Conservation (phyloP, 805 yeast species). For the Candida orba region DNA sequence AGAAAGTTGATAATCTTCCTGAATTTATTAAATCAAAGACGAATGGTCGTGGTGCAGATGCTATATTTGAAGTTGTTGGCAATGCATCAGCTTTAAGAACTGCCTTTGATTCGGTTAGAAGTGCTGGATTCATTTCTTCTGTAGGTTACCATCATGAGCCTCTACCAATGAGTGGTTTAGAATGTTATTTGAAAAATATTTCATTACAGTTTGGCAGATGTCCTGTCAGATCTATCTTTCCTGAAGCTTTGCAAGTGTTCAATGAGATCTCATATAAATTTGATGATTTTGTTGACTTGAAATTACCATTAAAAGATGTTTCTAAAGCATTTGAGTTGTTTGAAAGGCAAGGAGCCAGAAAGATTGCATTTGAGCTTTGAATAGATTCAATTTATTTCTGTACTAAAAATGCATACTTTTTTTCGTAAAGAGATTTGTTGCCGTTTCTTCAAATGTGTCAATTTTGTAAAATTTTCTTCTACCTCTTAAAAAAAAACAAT, state of each 20-base stretch:
- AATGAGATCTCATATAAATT: conserved; percentile 37
- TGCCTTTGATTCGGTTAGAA: conserved; percentile 47
- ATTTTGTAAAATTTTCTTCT: neutral
- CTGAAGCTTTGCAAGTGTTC: conserved; percentile 44
- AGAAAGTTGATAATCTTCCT: conserved; percentile 30
- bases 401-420: neutral
- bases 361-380: conserved; percentile 38
- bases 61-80: conserved; percentile 55
- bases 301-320: conserved; percentile 37
- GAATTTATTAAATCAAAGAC: conserved; percentile 27
- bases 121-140: conserved; percentile 51
- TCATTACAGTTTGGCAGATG: conserved; percentile 58
- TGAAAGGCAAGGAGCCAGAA: conserved; percentile 46
- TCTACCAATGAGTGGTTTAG: conserved; percentile 49
- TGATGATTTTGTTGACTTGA: conserved; percentile 44
- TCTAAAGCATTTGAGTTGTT: conserved; percentile 42
- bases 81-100: conserved; percentile 41
- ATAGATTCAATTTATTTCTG: neutral
- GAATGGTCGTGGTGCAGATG: conserved; percentile 49
- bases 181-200: conserved; percentile 50
- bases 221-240: conserved; percentile 50
- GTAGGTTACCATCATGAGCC: conserved; percentile 56
- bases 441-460: conserved; percentile 7
- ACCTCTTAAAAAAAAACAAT: neutral
- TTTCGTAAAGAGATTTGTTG: too few relatives aligned